phyloP scores from a whole-genome alignment of 192 early-diverging fungal genomes.

The Coemansia sp. region DNA sequence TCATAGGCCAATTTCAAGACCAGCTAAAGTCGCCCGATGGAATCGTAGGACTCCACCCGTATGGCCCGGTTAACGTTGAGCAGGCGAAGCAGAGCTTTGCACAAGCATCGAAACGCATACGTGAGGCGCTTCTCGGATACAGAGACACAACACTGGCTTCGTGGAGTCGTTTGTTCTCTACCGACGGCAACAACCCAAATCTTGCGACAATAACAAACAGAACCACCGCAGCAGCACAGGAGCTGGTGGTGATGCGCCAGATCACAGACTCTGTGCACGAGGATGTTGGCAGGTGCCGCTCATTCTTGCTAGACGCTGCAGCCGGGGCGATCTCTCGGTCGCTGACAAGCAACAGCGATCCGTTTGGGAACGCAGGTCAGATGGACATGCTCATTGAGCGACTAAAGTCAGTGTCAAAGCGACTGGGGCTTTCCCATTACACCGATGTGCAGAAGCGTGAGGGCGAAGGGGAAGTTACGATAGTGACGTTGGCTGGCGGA shows the following conservation, averaged over 20 bases:
- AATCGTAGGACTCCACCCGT: constrained; percentile 39
- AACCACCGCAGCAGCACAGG: constrained; percentile 22
- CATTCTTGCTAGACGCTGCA: constrained; percentile 33
- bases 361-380: background rate
- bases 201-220: constrained; percentile 16
- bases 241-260: constrained; percentile 42
- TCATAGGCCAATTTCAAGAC: constrained; percentile 32
- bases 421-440: constrained; percentile 42
- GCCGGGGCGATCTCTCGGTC: constrained; percentile 29
- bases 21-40: constrained; percentile 39
- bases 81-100: constrained; percentile 27
- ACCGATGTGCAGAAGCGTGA: constrained; percentile 31
- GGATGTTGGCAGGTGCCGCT: constrained; percentile 24
- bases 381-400: constrained; percentile 28
- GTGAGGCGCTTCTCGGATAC: constrained; percentile 26
- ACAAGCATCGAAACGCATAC: constrained; percentile 33
- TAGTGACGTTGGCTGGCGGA: constrained; percentile 48
- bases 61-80: constrained; percentile 39
- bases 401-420: constrained; percentile 25
- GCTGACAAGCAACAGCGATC: background rate
- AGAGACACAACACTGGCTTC: constrained; percentile 40
- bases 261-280: constrained; percentile 33
- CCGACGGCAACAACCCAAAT: constrained; percentile 3
- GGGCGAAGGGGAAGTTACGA: constrained; percentile 18
- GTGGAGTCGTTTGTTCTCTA: constrained; percentile 25